Evolutionary conservation across 768 basidiomycete species (phyloP), one percentile per base, ranked within the genome.

Genomic region (Macrocybe gigantea): DNA sequence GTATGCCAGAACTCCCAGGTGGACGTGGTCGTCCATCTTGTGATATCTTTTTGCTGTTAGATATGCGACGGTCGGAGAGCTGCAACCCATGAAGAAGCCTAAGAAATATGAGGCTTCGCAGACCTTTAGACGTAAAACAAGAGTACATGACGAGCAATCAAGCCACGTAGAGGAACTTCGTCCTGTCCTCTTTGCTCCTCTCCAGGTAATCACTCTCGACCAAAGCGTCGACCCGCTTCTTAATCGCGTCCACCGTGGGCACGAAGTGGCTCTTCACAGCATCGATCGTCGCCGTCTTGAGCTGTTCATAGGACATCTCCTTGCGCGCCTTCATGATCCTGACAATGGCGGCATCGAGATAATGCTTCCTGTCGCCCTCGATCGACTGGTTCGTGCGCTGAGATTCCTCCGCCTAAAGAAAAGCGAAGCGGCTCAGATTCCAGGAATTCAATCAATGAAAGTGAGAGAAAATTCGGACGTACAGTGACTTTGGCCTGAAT

Each of bases 301-400:
- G 75, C 54, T 85, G 75, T 56, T 88, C 82, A 57, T 91, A 82
- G 22, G 70, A 72, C 66, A 95, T 71, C 65, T 88, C 86, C 69
- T 95, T 98, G 56, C 81, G 79, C 2, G 82, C 83, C 64, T 98
- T 98, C 93, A 98, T 94, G 59, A 95, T 82, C 5, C 96, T 84
- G 33, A 99, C 95, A 56, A 99, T 94, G 14, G 94, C 94, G 0
- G 93, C 93, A 55, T 98, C 93, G 10, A 98, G 73, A 49, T 84
- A 83, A 57, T 84, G 78, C 51, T 85, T 83, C 50, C 95, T 80
- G 64, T 97, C 93, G 33, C 83, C 81, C 54, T 94, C 88, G 35
- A 99, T 91, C 40, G 85, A 78, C 1, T 75, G 77, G 58, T 91
- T 90, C 5, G 91, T 94, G 48, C 82, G 79, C 50, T 79, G 77